Evolutionary conservation across 768 basidiomycete genomes (phyloP), one percentile per base, ranked within the genome.

Genomic region (Hericium alpestre): DNA sequence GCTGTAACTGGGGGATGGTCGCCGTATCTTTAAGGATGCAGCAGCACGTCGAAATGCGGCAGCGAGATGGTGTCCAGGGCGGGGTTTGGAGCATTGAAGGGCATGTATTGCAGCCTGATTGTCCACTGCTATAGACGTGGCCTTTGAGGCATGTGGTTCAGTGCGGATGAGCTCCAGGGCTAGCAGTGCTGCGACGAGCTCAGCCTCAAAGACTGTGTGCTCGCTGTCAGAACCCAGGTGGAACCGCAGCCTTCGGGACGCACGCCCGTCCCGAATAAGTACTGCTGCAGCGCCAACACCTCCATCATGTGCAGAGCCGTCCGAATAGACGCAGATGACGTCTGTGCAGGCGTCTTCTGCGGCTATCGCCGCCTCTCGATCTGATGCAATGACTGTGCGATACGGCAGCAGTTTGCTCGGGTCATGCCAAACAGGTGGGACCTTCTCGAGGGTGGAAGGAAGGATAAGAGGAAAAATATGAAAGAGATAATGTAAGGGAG

Each of bases 171-270:
- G 60, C 7, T 70, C 60, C 3, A 66, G 8, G 0, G 59, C 69
- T 3, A 74, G 55, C 0, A 67, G 38, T 3, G 69, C 50, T 0
- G 69, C 72, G 3, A 68, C 64, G 0, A 63, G 18, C 49, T 73
- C 69, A 1, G 61, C 70, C 53, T 71, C 67, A 38, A 66, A 69
- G 0, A 69, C 67, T 1, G 63, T 69, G 58, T 71, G 69, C 4
- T 53, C 51, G 0, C 32, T 11, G 16, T 37, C 15, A 1, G 27
- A 5, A 11, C 51, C 51, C 12, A 53, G 3, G 7, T 27, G 27
- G 6, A 37, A 52, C 4, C 37, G 25, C 1, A 52, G 51, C 2
- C 8, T 12, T 5, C 51, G 51, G 1, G 51, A 16, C 4, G 25
- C 25, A 0, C 20, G 11, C 7, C 43, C 43, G 1, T 13, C 43